phyloP scores from a whole-genome alignment of 306 rosid genomes.

The Casuarina glauca region DNA sequence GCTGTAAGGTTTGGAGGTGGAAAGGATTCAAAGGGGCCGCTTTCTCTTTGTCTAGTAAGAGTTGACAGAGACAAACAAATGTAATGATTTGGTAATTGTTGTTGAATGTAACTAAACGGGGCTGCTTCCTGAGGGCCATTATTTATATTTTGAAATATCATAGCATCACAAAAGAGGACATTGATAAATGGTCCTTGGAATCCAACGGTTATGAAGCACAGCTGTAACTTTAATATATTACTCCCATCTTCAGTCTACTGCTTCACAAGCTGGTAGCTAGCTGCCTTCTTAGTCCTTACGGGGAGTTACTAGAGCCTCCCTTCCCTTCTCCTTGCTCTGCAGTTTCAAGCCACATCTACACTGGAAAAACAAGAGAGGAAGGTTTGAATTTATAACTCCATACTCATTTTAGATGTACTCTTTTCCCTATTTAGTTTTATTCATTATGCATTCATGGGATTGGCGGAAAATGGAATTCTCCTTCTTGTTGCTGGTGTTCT shows the following conservation, averaged over 20 bases:
- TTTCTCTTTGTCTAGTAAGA: not conserved
- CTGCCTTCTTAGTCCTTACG: conserved; percentile 21
- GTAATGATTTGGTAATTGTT: not conserved
- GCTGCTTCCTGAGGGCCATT: not conserved
- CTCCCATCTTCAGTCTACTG: conserved; percentile 19
- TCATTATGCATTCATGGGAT: not conserved
- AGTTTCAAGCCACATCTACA: conserved; percentile 21
- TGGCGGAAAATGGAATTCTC: not conserved
- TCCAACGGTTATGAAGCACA: conserved; percentile 33
- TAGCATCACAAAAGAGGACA: conserved; percentile 41
- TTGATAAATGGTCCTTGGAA: conserved; percentile 29
- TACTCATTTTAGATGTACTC: not conserved
- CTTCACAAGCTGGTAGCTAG: conserved; percentile 14
- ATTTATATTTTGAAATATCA: conserved; percentile 17
- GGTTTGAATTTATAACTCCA: conserved; percentile 24
- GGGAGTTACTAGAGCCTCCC: not conserved
- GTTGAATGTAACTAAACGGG: not conserved
- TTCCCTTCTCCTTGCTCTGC: conserved; percentile 22
- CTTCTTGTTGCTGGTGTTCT: conserved; percentile 1
- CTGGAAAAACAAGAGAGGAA: conserved; percentile 21
- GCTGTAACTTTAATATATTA: conserved; percentile 23
- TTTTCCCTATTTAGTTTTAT: not conserved
- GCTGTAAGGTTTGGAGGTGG: conserved; percentile 24
- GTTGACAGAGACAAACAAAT: not conserved
- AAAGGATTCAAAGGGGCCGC: not conserved